Evolutionary conservation across 371 early-diverging fungal species (phyloP).

Genomic region (Apophysomyces elegans): DNA sequence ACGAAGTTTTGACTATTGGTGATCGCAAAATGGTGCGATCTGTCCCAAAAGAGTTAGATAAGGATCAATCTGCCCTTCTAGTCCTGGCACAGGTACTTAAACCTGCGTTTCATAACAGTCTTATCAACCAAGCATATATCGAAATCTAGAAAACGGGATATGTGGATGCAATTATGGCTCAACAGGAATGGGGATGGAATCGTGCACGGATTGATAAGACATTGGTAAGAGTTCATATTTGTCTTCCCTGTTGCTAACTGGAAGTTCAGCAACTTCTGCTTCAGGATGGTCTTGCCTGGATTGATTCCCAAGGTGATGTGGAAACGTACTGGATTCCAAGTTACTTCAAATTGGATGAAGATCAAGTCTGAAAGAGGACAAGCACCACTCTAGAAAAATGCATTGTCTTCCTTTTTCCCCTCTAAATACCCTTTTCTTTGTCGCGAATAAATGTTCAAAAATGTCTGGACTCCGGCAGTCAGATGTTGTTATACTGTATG

Average conservation of each 20-base stretch:
- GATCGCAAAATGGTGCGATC: slow-evolving; percentile 82
- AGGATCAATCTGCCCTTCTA: slow-evolving; percentile 75
- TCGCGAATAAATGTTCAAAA: background rate
- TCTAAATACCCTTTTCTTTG: background rate
- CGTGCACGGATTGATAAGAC: slow-evolving; percentile 57
- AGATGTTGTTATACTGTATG: background rate
- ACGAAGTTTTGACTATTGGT: slow-evolving; percentile 81
- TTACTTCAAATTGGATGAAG: slow-evolving; percentile 56
- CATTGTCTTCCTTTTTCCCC: background rate
- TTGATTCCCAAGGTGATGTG: slow-evolving; percentile 68
- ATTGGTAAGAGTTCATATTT: slow-evolving; percentile 30
- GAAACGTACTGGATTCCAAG: slow-evolving; percentile 84
- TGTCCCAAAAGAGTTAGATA: slow-evolving; percentile 88
- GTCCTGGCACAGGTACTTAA: slow-evolving; percentile 67
- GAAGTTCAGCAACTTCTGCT: slow-evolving; percentile 67
- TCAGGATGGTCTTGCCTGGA: slow-evolving; percentile 84
- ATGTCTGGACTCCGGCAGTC: background rate
- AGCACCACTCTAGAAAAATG: background rate
- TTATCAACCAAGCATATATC: background rate
- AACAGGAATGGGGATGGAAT: slow-evolving; percentile 63
- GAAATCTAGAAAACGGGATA: slow-evolving; percentile 60
- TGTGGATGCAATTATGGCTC: slow-evolving; percentile 59
- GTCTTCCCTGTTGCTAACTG: slow-evolving; percentile 12
- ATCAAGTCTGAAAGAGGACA: background rate
- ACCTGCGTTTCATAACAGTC: background rate